phyloP scores from a whole-genome alignment of 2,329 filamentous ascomycete species.

The Aspergillus versicolor region DNA sequence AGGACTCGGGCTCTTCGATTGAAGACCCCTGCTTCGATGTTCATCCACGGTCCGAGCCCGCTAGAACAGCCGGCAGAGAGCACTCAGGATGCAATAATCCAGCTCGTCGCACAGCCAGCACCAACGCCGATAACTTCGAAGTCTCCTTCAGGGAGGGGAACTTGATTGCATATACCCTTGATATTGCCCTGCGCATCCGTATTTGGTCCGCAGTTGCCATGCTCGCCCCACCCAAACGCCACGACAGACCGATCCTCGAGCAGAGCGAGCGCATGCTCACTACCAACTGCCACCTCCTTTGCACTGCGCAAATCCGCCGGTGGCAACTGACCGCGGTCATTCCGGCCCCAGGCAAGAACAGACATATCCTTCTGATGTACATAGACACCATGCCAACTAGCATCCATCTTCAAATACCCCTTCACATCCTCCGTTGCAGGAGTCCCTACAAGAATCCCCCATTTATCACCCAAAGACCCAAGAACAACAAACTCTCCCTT shows the following conservation, averaged over 20 bases:
- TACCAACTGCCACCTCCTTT: constrained; percentile 72
- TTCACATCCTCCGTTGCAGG: constrained; percentile 48
- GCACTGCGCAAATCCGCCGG: constrained; percentile 61
- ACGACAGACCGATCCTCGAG: constrained; percentile 66
- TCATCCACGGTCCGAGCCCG: not conserved
- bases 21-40: constrained; percentile 12
- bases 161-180: constrained; percentile 66
- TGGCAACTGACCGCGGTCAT: constrained; percentile 80
- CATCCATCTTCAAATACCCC: constrained; percentile 63
- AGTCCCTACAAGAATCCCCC: constrained; percentile 59
- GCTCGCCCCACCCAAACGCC: constrained; percentile 95
- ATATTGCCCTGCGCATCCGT: constrained; percentile 64
- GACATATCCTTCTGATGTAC: constrained; percentile 62
- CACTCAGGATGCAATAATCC: constrained; percentile 53
- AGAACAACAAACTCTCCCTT: constrained; percentile 65
- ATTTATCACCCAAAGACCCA: constrained; percentile 67
- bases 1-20: constrained; percentile 46
- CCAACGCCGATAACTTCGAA: constrained; percentile 62
- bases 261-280: constrained; percentile 82
- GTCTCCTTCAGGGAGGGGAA: constrained; percentile 57
- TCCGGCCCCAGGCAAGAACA: constrained; percentile 74
- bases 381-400: constrained; percentile 82
- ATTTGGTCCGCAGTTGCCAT: constrained; percentile 85
- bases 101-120: constrained; percentile 89
- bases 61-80: not conserved